Base-by-base conservation (phyloP, 2,329 filamentous ascomycete species). In the Reticulascus tulasneorum region DNA sequence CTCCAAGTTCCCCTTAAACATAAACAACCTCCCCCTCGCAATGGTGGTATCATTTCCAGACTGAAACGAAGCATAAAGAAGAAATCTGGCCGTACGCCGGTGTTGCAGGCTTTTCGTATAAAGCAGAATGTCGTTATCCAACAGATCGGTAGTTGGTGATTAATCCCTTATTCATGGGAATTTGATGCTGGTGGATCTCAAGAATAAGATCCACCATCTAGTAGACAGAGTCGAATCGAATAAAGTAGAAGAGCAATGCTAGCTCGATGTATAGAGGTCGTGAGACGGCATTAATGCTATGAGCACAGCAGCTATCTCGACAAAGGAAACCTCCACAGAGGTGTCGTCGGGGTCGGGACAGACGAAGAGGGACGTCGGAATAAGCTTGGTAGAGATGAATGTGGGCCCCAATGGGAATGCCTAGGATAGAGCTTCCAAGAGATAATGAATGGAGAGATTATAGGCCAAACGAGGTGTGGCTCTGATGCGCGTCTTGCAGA, bases 401-500 rank as follows among this genome's bases (percentile, higher is more conserved):
- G 23, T 41, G n/a, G 32, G 29, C 24, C 20, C 42, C 7, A 10
- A 37, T 8, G 23, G 25, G 36, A n/a, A 6, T 22, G 15, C 18
- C 19, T 11, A 28, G n/a, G 11, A 31, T 21, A 4, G 37, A 15
- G 20, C 17, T 26, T 6, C 28, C 13, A 12, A 16, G 13, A 23
- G 24, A 11, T 7, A 9, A 12, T 22, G 17, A 8, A 9, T 13
- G n/a, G n/a, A n/a, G n/a, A n/a, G 26, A 16, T 50, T 50, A 63
- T 36, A 57, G 55, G 33, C 55, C 48, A 24, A 53, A 55, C 7
- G 53, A 50, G 10, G 44, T 51, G 40, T 66, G 60, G 33, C 35
- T 54, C 36, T 58, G 53, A 37, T 66, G 61, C 13, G 64, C 64
- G 33, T 67, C 62, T 55, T 62, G 59, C 12, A 70, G 64, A 47